Evolutionary conservation across 1,139 yeast species (phyloP).

Genomic region (Scheffersomyces parashehatae): DNA sequence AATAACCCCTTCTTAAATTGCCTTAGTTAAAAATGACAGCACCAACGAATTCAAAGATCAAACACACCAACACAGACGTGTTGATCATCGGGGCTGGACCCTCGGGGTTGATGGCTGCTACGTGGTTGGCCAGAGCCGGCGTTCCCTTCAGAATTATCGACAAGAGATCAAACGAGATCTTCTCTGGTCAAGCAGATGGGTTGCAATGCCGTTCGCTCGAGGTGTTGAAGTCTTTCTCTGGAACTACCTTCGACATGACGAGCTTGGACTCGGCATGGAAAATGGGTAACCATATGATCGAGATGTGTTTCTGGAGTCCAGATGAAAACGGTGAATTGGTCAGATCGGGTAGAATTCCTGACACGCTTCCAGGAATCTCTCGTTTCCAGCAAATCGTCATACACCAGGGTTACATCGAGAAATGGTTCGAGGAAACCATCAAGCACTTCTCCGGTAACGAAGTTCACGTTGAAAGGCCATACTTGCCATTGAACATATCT

Average conservation of each 20-base stretch:
- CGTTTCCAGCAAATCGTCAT: conserved; percentile 30
- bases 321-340: conserved; percentile 16
- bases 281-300: conserved; percentile 27
- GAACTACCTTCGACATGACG: not conserved
- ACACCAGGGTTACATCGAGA: conserved; percentile 34
- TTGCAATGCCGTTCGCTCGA: conserved; percentile 12
- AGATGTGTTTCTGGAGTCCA: conserved; percentile 27
- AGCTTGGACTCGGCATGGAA: conserved; percentile 23
- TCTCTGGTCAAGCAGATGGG: conserved; percentile 41
- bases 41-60: conserved; percentile 6
- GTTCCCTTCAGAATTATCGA: conserved; percentile 29
- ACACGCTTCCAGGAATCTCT: conserved; percentile 28
- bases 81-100: conserved; percentile 40
- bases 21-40: not conserved
- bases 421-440: conserved; percentile 26
- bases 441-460: conserved; percentile 23
- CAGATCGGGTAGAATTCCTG: conserved; percentile 27
- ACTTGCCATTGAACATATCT: conserved; percentile 21
- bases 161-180: conserved; percentile 25
- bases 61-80: conserved; percentile 30
- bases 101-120: conserved; percentile 32
- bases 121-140: conserved; percentile 32
- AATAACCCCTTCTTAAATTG: no score
- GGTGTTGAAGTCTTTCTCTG: conserved; percentile 32
- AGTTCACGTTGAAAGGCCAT: conserved; percentile 25